Base-by-base conservation (phyloP, 2,329 filamentous ascomycete species). In the Claviceps digitariae region DNA sequence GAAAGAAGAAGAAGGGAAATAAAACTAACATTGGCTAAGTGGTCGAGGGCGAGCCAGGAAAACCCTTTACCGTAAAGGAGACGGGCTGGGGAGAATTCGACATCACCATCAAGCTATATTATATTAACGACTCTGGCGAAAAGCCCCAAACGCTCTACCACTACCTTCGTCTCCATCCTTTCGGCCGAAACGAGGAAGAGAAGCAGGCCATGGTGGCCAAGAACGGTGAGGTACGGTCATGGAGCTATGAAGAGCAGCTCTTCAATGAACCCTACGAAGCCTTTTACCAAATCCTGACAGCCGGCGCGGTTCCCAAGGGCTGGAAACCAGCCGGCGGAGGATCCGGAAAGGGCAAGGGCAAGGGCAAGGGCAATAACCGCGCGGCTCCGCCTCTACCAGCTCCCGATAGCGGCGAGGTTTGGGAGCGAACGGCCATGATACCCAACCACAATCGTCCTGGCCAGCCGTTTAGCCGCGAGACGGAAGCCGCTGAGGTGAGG, bases 41-140 rank as follows among this genome's bases (percentile, higher is more conserved):
- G 66, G 76, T 93, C 63, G 90, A 95, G 63, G 80, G 81, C 56
- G 80, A 87, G 50, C 70, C 72, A 0, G 74, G 75, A n/a, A 77
- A 79, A 57, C 64, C 90, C 12, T 98, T 96, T 63, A 76, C 88
- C 63, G 86, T 97, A 56, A 81, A 82, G 57, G 93, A 97, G 69
- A 97, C 93, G 0, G 93, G 93, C 49, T 98, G 94, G 87, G 93
- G 93, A 63, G 93, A 96, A 71, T 98, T 98, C 72, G 89, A 93
- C 67, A 94, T 98, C 63, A 87, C 90, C 57, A 86, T 98, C 66
- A 90, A 95, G 65, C 78, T 98, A 46, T 95, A 95, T 73, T 98
- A 96, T 70, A 83, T 87, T 53, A 83, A 86, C 53, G 87, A 94
- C 65, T 86, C 84, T 40, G 83, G 82, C 62, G 93, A 98, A 74